These are phyloP conservation scores for Cenchrus americanus DNA, from an alignment of 176 grass and related monocot genomes.

Conservation along the genomic window DNA sequence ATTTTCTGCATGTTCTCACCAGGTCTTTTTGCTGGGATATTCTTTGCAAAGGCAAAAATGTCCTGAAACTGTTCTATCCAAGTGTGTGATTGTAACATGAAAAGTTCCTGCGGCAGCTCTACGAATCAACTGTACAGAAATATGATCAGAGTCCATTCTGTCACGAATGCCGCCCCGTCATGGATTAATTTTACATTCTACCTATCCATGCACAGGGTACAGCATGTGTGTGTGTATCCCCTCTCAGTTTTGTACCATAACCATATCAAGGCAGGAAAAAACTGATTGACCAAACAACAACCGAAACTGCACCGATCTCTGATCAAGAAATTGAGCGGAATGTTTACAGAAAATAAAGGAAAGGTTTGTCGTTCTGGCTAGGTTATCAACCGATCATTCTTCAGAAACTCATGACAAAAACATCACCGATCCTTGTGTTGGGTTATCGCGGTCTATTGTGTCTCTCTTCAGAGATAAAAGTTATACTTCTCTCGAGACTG, in stretches of 20 bases:
- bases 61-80: conserved; percentile 34
- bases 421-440: background rate
- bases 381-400: background rate
- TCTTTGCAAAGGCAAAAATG: conserved; percentile 95
- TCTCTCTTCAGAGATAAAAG: background rate
- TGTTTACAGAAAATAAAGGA: conserved; percentile 24
- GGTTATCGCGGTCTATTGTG: background rate
- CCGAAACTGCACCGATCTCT: conserved; percentile 16
- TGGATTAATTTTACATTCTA: conserved; percentile 35
- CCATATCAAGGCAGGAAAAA: conserved; percentile 29
- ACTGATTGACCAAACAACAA: conserved; percentile 1
- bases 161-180: background rate
- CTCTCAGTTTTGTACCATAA: conserved; percentile 42
- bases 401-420: background rate
- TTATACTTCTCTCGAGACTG: background rate
- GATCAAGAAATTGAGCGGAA: conserved; percentile 38
- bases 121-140: conserved; percentile 55
- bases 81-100: conserved; percentile 18
- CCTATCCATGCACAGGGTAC: conserved; percentile 22
- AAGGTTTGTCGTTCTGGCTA: background rate
- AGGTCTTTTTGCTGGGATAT: conserved; percentile 98
- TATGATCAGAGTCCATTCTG: conserved; percentile 36
- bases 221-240: background rate
- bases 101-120: background rate
- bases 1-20: conserved; percentile 16